phyloP scores from a whole-genome alignment of 495 filamentous ascomycete species.

The Lineolata rhizophorae region DNA sequence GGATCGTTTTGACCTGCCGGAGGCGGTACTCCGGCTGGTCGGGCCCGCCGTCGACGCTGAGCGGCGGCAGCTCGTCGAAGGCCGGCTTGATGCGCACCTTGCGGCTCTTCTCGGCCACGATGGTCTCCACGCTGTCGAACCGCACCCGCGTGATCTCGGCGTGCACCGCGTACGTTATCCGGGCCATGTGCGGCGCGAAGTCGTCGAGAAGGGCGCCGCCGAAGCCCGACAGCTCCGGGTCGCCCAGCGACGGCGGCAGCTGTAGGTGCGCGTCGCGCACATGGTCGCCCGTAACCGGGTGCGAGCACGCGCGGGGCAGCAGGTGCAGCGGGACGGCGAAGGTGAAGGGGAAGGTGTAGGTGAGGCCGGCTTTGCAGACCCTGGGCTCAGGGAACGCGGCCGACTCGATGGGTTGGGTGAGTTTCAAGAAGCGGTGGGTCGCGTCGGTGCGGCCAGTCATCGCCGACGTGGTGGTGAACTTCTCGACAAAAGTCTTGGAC shows the following conservation, averaged over 20 bases:
- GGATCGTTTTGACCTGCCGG: constrained; percentile 53
- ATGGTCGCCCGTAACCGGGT: constrained; percentile 29
- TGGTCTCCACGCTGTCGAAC: constrained; percentile 21
- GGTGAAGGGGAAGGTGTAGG: constrained; percentile 60
- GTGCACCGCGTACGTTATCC: constrained; percentile 51
- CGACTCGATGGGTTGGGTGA: constrained; percentile 58
- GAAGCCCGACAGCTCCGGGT: constrained; percentile 26
- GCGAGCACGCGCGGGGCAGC: constrained; percentile 34
- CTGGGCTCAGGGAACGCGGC: constrained; percentile 45
- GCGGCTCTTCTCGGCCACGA: constrained; percentile 28
- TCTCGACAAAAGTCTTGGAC: constrained; percentile 29
- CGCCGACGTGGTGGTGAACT: constrained; percentile 21
- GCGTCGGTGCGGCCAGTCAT: constrained; percentile 29
- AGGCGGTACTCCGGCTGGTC: constrained; percentile 42
- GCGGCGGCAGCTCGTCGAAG: constrained; percentile 50
- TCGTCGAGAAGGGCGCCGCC: constrained; percentile 44
- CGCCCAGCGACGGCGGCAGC: constrained; percentile 64
- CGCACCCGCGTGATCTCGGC: constrained; percentile 24
- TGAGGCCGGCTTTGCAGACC: constrained; percentile 39
- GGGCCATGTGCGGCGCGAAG: constrained; percentile 60
- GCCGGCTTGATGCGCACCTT: constrained; percentile 62
- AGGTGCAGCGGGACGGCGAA: constrained; percentile 69
- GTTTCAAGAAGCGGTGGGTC: constrained; percentile 48
- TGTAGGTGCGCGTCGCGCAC: constrained; percentile 51
- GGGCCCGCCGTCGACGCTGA: constrained; percentile 37